phyloP scores from a whole-genome alignment of 2,329 filamentous ascomycete species.

The Arthroderma uncinatum region DNA sequence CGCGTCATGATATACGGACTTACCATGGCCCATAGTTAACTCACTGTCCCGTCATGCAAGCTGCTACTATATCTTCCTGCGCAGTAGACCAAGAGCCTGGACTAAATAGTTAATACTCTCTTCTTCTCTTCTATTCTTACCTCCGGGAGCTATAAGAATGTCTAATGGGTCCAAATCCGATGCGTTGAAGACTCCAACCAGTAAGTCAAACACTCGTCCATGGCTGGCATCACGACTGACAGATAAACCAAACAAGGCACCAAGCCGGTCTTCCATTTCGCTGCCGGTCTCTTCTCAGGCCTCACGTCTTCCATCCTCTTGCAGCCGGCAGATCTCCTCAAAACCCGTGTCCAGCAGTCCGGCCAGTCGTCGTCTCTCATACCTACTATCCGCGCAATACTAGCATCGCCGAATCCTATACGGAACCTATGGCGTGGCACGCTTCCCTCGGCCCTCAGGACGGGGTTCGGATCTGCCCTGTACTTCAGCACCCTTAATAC shows the following conservation, averaged over 20 bases:
- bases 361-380: conserved; percentile 54
- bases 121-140: neutral
- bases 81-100: no score
- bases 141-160: conserved; percentile 6
- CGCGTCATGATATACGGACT: neutral
- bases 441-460: conserved; percentile 81
- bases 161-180: conserved; percentile 12
- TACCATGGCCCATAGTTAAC: neutral
- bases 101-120: neutral
- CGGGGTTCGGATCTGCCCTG: conserved; percentile 81
- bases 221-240: neutral
- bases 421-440: conserved; percentile 83
- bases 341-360: conserved; percentile 89
- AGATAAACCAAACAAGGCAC: conserved; percentile 21
- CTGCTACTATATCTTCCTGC: neutral
- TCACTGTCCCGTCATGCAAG: neutral
- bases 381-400: conserved; percentile 58
- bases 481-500: conserved; percentile 87
- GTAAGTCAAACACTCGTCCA: neutral
- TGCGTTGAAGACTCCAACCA: conserved; percentile 7
- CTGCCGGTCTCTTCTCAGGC: conserved; percentile 78
- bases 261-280: conserved; percentile 61
- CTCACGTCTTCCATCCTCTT: conserved; percentile 79
- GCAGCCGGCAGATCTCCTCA: conserved; percentile 90
- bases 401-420: conserved; percentile 54